A percentile compares a stretch with the other conserved stretches of the same genome.
Evolutionary conservation across 106 monocot genomes (phyloP).

Genomic region (Dioscorea alata): DNA sequence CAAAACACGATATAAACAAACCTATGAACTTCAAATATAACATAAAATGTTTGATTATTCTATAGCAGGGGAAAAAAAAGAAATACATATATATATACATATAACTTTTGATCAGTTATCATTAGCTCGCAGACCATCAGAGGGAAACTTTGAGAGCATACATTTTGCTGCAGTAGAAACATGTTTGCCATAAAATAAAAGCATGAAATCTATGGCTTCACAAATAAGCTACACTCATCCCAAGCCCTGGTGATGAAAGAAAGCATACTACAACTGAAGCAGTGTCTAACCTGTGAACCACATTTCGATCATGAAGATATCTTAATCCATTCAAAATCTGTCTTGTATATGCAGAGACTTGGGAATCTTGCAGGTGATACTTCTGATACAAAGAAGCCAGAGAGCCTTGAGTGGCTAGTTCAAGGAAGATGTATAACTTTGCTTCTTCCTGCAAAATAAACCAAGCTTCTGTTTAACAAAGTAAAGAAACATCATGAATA

Average conservation of each 20-base stretch:
- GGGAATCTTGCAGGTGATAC: slow-evolving; percentile 63
- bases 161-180: no score
- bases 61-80: no score
- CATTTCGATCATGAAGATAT: slow-evolving; percentile 86
- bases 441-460: slow-evolving; percentile 54
- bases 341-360: slow-evolving; percentile 84
- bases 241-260: neutral
- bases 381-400: slow-evolving; percentile 73
- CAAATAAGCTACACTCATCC: no score
- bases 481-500: neutral
- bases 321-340: slow-evolving; percentile 77
- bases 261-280: neutral
- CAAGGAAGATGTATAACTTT: slow-evolving; percentile 81
- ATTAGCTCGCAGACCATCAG: no score
- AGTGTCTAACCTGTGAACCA: slow-evolving; percentile 77
- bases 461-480: neutral
- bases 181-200: no score
- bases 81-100: no score
- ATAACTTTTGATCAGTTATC: no score
- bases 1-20: neutral
- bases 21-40: neutral
- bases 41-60: neutral
- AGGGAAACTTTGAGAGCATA: no score
- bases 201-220: no score
- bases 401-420: slow-evolving; percentile 94